phyloP scores from a whole-genome alignment of 306 rosid genomes.

The Cyclanthera cordifolia region DNA sequence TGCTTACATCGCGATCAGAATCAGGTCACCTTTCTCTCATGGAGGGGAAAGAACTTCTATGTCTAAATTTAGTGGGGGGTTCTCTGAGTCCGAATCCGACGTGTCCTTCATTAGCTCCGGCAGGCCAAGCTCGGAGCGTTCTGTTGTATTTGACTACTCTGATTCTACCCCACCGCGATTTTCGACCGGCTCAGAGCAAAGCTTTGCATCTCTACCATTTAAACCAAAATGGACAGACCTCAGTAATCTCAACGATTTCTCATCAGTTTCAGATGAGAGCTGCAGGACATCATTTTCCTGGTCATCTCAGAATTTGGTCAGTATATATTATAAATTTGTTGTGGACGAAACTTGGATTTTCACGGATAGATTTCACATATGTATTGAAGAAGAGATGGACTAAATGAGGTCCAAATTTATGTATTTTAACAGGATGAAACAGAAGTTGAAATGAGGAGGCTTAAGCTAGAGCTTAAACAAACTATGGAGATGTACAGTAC shows the following conservation, averaged over 20 bases:
- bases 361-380: neutral
- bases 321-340: constrained; percentile 6
- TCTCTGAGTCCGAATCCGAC: constrained; percentile 58
- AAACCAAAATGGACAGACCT: constrained; percentile 28
- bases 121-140: constrained; percentile 58
- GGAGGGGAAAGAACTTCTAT: constrained; percentile 29
- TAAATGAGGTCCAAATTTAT: constrained; percentile 6
- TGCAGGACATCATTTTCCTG: constrained; percentile 39
- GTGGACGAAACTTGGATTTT: neutral
- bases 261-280: constrained; percentile 44
- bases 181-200: constrained; percentile 64
- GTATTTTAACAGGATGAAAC: constrained; percentile 51
- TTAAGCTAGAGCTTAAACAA: constrained; percentile 85
- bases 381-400: neutral
- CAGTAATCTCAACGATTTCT: constrained; percentile 27
- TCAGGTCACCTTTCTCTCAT: constrained; percentile 27
- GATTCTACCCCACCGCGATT: constrained; percentile 35
- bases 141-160: constrained; percentile 33
- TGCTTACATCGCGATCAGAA: constrained; percentile 8
- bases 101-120: constrained; percentile 77
- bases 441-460: constrained; percentile 73
- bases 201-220: constrained; percentile 35
- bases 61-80: constrained; percentile 33
- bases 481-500: constrained; percentile 81
- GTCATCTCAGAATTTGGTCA: constrained; percentile 59